These are phyloP conservation scores for Oryza australiensis DNA, from an alignment of 176 grass and related monocot species.

Conservation along the genomic window DNA sequence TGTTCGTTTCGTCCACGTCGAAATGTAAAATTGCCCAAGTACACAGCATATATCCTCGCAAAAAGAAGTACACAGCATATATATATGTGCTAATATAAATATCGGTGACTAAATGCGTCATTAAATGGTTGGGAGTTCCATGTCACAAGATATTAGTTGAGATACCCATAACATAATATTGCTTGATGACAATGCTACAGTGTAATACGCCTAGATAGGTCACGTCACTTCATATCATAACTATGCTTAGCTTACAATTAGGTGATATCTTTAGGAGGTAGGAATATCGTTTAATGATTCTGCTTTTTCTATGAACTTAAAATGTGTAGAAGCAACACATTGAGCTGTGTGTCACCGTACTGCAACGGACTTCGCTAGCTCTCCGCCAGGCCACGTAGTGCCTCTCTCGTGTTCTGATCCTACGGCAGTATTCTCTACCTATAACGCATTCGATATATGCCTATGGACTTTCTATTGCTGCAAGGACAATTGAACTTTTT, in stretches of 20 bases:
- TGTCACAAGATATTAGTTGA: constrained; percentile 7
- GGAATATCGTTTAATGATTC: neutral
- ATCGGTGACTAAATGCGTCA: neutral
- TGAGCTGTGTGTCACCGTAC: neutral
- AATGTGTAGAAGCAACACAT: neutral
- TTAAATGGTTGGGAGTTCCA: constrained; percentile 24
- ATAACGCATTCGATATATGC: too few species aligned
- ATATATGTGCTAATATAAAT: neutral
- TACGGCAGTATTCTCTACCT: too few species aligned
- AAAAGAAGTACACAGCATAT: neutral
- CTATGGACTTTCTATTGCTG: too few species aligned
- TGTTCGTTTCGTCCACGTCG: constrained; percentile 5
- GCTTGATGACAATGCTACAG: neutral
- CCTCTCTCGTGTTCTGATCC: neutral
- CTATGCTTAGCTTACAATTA: constrained; percentile 25
- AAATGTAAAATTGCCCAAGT: neutral
- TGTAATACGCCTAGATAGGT: neutral
- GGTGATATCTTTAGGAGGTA: constrained; percentile 21
- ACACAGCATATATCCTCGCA: neutral
- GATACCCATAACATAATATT: neutral
- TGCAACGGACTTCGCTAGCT: neutral
- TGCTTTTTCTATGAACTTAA: neutral
- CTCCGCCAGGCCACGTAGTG: neutral
- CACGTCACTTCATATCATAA: constrained; percentile 13
- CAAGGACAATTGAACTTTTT: too few species aligned